Base-by-base conservation (phyloP, 1,284 basidiomycete genomes). In the Phlebopus sp. region DNA sequence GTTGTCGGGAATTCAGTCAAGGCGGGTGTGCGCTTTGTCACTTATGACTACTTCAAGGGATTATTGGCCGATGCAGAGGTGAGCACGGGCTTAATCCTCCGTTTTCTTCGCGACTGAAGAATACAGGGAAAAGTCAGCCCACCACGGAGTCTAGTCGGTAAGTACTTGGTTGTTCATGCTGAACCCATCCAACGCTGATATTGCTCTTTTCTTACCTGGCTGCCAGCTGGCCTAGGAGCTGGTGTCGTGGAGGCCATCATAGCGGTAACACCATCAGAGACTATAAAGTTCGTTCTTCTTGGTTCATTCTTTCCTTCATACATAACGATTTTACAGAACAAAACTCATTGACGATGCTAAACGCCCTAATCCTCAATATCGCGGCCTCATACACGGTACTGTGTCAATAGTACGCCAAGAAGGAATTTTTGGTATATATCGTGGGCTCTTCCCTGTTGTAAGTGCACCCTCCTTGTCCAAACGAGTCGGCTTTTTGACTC, bases 341-440 rank as follows among this genome's bases (percentile, higher is more conserved):
- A 98, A 98, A 66, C 82, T 98, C 54, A 96, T 99, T 55, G 94
- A 96, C 63, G 96, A 98, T 59, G 84, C 92, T 4, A 92, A 94
- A 66, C 81, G 85, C 17, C 78, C 87, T 0, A 77, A 82, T 53
- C 95, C 95, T 3, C 82, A 86, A 59, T 98, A 92, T 68, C 82
- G 82, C 36, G 94, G 95, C n/a, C 74, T 97, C 23, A 62, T 92
- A 5, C 92, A 97, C 56, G 97, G 95, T 17, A 91, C 94, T 1
- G 66, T 73, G 10, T 77, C 80, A 15, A 98, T 98, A 50, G 77
- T 98, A 17, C 75, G 78, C 34, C 82, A 92, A 64, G 93, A 98
- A 67, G 96, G 94, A 1, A 62, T 90, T 1, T 60, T 69, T 8
- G 86, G 95, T 1, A 80, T 99, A 32, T 99, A 99, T 66, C 76